These are phyloP conservation scores for Neofusicoccum ribis DNA, from an alignment of 2,329 filamentous ascomycete genomes.

Conservation along the genomic window DNA sequence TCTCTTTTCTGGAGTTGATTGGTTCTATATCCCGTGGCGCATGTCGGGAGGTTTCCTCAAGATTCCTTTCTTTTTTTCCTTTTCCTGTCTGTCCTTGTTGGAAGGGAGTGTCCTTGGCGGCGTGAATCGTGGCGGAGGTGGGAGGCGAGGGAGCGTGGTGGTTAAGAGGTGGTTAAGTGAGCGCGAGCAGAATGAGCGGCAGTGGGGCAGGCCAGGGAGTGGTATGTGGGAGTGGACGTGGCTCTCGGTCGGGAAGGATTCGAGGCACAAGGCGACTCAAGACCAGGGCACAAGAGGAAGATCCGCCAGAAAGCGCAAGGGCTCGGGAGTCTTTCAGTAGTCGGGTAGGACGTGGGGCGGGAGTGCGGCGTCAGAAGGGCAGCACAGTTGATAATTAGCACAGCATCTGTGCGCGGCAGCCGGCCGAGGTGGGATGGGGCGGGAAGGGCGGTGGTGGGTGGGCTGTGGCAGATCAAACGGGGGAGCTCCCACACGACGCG, in stretches of 20 bases:
- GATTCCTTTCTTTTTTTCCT: background rate
- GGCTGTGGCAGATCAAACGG: background rate
- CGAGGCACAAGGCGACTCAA: constrained; percentile 13
- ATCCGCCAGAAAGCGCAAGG: background rate
- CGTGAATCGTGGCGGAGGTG: background rate
- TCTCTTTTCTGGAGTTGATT: background rate
- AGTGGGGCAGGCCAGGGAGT: background rate
- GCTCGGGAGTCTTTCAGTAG: background rate
- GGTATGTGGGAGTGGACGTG: background rate
- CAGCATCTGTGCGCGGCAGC: background rate
- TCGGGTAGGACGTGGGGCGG: background rate
- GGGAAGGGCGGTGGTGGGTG: background rate
- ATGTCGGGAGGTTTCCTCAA: background rate
- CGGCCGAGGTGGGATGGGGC: background rate
- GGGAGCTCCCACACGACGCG: background rate
- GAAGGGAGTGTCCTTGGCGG: background rate
- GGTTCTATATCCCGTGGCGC: background rate
- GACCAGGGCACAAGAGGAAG: background rate
- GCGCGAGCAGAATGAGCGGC: background rate
- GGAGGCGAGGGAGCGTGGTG: background rate
- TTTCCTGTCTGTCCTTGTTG: background rate
- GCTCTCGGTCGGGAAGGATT: background rate
- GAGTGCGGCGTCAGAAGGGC: background rate
- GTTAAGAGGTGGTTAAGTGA: background rate
- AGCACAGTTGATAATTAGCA: background rate